These are phyloP conservation scores for Schizosaccharomyces octosporus DNA, from an alignment of 805 yeast species.

Conservation along the genomic window DNA sequence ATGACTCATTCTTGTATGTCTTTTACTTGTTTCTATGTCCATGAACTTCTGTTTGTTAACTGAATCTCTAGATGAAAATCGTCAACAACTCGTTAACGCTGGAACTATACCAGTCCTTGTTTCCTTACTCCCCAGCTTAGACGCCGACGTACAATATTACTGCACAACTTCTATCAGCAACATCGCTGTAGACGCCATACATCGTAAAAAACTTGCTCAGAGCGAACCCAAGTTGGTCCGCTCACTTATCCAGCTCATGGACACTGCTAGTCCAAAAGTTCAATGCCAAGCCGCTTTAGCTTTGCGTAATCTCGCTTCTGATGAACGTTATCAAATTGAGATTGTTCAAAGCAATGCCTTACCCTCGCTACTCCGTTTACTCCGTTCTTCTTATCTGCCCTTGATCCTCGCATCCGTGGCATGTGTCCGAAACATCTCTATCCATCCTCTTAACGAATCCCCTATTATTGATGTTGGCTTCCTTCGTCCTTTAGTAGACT, in stretches of 20 bases:
- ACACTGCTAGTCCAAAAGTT: slow-evolving; percentile 75
- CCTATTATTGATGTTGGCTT: slow-evolving; percentile 92
- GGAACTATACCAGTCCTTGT: slow-evolving; percentile 96
- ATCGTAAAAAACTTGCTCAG: slow-evolving; percentile 65
- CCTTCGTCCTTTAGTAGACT: slow-evolving; percentile 63
- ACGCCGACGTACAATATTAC: slow-evolving; percentile 92
- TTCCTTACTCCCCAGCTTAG: slow-evolving; percentile 57
- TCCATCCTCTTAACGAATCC: slow-evolving; percentile 89
- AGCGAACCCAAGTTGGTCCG: slow-evolving; percentile 81
- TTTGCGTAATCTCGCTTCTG: slow-evolving; percentile 82
- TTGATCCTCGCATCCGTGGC: slow-evolving; percentile 91
- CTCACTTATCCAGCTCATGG: slow-evolving; percentile 76
- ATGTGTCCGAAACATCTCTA: slow-evolving; percentile 87
- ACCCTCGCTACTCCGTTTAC: slow-evolving; percentile 70
- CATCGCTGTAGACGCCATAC: slow-evolving; percentile 86
- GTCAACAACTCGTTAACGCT: slow-evolving; percentile 88
- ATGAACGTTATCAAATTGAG: slow-evolving; percentile 83
- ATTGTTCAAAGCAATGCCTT: slow-evolving; percentile 89
- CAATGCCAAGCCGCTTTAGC: slow-evolving; percentile 98
- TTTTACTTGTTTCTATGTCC: neutral
- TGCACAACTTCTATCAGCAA: slow-evolving; percentile 93
- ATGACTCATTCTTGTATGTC: slow-evolving; percentile 62
- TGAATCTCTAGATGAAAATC: slow-evolving; percentile 41
- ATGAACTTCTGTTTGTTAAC: neutral
- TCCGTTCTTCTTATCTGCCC: slow-evolving; percentile 60